Evolutionary conservation across 1,284 basidiomycete species (phyloP).

Genomic region (Pseudozyma sp.): DNA sequence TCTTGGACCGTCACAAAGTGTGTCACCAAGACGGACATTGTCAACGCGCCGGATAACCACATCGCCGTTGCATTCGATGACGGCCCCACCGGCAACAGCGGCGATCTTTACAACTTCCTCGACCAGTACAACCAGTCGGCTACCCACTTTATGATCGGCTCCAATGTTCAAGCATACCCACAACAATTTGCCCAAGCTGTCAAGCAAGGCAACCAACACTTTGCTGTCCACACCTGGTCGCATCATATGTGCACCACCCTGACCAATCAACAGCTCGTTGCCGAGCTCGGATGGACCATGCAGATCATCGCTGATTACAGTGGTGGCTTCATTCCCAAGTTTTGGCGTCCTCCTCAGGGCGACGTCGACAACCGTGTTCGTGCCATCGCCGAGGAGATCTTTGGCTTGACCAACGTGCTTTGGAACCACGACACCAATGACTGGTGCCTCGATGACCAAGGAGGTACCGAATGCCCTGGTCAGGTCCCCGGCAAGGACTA

Average conservation of each 20-base stretch:
- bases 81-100: slow-evolving; percentile 84
- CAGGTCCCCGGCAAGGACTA: slow-evolving; percentile 36
- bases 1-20: slow-evolving; percentile 71
- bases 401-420: slow-evolving; percentile 66
- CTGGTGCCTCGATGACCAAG: slow-evolving; percentile 64
- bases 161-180: slow-evolving; percentile 83
- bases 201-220: slow-evolving; percentile 77
- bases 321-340: slow-evolving; percentile 66
- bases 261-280: slow-evolving; percentile 89
- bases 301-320: slow-evolving; percentile 77
- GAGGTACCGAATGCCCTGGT: slow-evolving; percentile 42
- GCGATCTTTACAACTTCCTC: slow-evolving; percentile 77
- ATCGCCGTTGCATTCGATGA: slow-evolving; percentile 74
- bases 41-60: slow-evolving; percentile 73
- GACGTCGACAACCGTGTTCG: slow-evolving; percentile 68
- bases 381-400: slow-evolving; percentile 62
- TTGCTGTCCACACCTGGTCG: slow-evolving; percentile 72
- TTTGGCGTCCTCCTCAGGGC: slow-evolving; percentile 70
- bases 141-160: slow-evolving; percentile 93
- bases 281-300: slow-evolving; percentile 91
- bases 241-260: slow-evolving; percentile 78
- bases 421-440: slow-evolving; percentile 65
- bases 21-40: slow-evolving; percentile 74
- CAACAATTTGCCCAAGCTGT: slow-evolving; percentile 79
- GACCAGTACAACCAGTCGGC: slow-evolving; percentile 76